Percentiles rank a stretch among this genome's conserved stretches.
phyloP scores from a whole-genome alignment of 257 asterid species.

The Eucommia ulmoides region DNA sequence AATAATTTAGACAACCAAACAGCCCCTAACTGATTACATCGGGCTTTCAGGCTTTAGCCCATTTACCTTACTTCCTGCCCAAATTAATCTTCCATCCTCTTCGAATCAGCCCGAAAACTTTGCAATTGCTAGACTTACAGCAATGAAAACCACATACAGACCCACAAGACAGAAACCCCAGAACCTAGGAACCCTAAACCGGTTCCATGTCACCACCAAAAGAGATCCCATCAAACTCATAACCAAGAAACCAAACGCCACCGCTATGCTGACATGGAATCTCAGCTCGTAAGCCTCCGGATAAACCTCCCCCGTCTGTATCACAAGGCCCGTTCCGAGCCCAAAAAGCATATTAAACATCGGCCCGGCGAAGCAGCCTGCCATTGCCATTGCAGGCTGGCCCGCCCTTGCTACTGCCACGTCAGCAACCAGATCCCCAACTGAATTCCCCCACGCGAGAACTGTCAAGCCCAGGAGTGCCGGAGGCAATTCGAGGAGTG shows the following conservation, averaged over 20 bases:
- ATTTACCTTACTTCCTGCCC: too few relatives aligned
- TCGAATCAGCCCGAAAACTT: conserved; percentile 31
- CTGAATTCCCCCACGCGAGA: conserved; percentile 96
- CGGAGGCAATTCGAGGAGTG: conserved; percentile 47
- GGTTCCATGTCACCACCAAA: conserved; percentile 77
- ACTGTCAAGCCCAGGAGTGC: conserved; percentile 87
- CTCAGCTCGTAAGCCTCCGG: conserved; percentile 74
- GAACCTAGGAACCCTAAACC: conserved; percentile 86
- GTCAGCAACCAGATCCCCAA: conserved; percentile 94
- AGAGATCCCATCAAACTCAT: conserved; percentile 91
- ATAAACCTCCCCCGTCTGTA: conserved; percentile 55
- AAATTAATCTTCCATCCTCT: conserved; percentile 5
- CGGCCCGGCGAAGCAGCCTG: conserved; percentile 95
- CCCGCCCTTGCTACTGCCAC: conserved; percentile 94
- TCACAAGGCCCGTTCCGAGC: conserved; percentile 77
- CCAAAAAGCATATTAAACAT: conserved; percentile 99
- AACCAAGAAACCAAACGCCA: conserved; percentile 84
- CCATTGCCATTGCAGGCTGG: conserved; percentile 99
- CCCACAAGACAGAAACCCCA: conserved; percentile 98
- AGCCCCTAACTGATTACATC: too few relatives aligned
- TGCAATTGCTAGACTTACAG: conserved; percentile 56
- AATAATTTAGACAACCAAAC: too few relatives aligned
- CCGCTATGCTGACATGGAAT: conserved; percentile 80
- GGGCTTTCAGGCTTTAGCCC: too few relatives aligned
- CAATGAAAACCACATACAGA: conserved; percentile 58